These are phyloP conservation scores for Aspergillus heteromorphus DNA, from an alignment of 495 filamentous ascomycete genomes.

Conservation along the genomic window DNA sequence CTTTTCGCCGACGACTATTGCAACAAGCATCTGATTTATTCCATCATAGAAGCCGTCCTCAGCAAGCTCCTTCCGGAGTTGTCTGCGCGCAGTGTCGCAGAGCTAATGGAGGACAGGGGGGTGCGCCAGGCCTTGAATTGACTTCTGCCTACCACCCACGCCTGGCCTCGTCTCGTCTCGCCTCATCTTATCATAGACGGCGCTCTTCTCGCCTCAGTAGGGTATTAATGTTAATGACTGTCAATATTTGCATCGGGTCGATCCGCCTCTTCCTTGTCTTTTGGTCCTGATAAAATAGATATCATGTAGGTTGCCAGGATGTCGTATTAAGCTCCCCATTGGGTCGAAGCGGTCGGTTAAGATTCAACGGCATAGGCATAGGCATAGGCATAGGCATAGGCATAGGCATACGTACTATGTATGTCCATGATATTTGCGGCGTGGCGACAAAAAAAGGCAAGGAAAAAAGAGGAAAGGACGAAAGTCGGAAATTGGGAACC, in stretches of 20 bases:
- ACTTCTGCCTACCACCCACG: not conserved
- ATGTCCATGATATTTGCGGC: too few species aligned
- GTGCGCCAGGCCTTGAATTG: conserved; percentile 21
- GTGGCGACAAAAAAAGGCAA: not conserved
- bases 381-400: too few species aligned
- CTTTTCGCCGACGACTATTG: conserved; percentile 75
- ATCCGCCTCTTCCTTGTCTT: not conserved
- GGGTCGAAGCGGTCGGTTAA: not conserved
- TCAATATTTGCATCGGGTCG: not conserved
- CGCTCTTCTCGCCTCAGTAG: not conserved
- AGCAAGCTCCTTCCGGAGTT: conserved; percentile 80
- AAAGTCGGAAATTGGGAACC: too few species aligned
- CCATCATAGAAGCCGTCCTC: conserved; percentile 70
- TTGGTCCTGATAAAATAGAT: too few species aligned
- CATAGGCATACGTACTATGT: too few species aligned
- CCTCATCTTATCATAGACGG: not conserved
- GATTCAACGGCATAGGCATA: too few species aligned
- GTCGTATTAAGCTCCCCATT: not conserved
- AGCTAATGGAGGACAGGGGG: conserved; percentile 68
- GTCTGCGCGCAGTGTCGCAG: conserved; percentile 62
- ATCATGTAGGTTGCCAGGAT: not conserved
- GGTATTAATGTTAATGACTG: not conserved
- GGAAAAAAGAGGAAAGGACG: too few species aligned
- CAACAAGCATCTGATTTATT: conserved; percentile 84
- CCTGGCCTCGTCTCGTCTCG: too few species aligned